Base-by-base conservation (phyloP, 148 eudicot species). In the Vaccinium myrtillus region DNA sequence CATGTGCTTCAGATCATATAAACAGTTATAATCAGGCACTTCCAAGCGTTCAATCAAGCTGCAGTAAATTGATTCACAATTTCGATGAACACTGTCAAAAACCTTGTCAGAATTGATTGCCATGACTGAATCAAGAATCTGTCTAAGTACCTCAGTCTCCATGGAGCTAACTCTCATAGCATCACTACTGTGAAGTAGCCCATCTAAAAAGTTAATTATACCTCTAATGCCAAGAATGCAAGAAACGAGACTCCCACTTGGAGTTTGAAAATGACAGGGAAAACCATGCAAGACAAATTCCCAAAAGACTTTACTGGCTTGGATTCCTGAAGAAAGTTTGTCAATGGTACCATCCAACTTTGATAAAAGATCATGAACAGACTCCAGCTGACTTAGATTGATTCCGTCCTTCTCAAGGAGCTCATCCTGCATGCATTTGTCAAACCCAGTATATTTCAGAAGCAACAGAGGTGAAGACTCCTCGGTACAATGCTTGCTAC, bases 251-350 rank as follows among this genome's bases (percentile, higher is more conserved):
- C 87, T 83, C 71, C 91, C 98, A 83, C 93, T 93, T 16, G 90
- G 87, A 86, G 83, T 84, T 80, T 86, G 94, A 88, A 56, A 88
- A 84, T 91, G 87, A 77, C 91, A 89, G 19, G 99, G 98, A 90
- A 97, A 93, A 77, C 99, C 98, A 91, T 97, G 98, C 85, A 97
- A 86, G 81, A 90, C 75, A 85, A 92, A 81, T 90, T 97, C 98
- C 89, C 95, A 91, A 78, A 89, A 92, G 55, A 87, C 83, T 81
- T 87, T 88, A 73, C 21, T 39, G 69, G 92, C 88, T 70, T 87
- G 84, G 50, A 88, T 70, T 69, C 93, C 95, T 19, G 94, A 87
- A 87, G 94, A 90, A 83, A 89, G 88, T 85, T 90, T 93, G 83
- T 87, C 88, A 63, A 91, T 75, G 67, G 86, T 89, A 83, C 69